Evolutionary conservation across 805 yeast species (phyloP).

Genomic region (Cyberlindnera nakhonratchasimensis): DNA sequence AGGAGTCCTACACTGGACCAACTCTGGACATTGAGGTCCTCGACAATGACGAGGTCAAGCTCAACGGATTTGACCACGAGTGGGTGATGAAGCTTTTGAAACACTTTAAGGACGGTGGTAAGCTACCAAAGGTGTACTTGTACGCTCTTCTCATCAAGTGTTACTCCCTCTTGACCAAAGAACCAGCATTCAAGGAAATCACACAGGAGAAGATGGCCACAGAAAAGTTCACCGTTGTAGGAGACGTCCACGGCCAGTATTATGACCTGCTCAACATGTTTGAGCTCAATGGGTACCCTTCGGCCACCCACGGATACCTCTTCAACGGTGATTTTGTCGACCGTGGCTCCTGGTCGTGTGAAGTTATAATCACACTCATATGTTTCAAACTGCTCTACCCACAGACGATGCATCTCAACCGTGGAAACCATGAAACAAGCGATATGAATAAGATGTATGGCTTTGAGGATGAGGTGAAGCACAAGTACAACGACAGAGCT

Average conservation of each 20-base stretch:
- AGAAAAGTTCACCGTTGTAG: constrained; percentile 71
- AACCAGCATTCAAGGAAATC: constrained; percentile 75
- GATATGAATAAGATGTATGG: constrained; percentile 97
- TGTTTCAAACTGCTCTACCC: constrained; percentile 78
- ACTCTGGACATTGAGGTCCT: constrained; percentile 38
- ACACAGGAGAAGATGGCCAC: constrained; percentile 26
- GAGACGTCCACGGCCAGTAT: constrained; percentile 97
- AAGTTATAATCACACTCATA: constrained; percentile 81
- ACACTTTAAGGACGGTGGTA: constrained; percentile 69
- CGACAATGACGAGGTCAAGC: constrained; percentile 25
- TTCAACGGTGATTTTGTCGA: constrained; percentile 98
- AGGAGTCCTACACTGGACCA: constrained; percentile 60
- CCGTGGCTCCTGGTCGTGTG: constrained; percentile 98
- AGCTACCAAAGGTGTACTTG: constrained; percentile 76
- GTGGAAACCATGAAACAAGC: constrained; percentile 96
- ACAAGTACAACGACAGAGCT: constrained; percentile 76
- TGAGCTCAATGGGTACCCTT: constrained; percentile 67
- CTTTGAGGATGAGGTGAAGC: constrained; percentile 92
- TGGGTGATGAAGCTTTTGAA: constrained; percentile 66
- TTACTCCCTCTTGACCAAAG: constrained; percentile 56
- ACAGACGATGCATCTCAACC: constrained; percentile 62
- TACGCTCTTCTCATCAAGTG: constrained; percentile 77
- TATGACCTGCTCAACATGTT: constrained; percentile 85
- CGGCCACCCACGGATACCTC: constrained; percentile 61
- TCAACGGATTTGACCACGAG: constrained; percentile 39